Evolutionary conservation across 805 yeast genomes (phyloP), one percentile per base, ranked within the genome.

Genomic region (Candida hungchunana): DNA sequence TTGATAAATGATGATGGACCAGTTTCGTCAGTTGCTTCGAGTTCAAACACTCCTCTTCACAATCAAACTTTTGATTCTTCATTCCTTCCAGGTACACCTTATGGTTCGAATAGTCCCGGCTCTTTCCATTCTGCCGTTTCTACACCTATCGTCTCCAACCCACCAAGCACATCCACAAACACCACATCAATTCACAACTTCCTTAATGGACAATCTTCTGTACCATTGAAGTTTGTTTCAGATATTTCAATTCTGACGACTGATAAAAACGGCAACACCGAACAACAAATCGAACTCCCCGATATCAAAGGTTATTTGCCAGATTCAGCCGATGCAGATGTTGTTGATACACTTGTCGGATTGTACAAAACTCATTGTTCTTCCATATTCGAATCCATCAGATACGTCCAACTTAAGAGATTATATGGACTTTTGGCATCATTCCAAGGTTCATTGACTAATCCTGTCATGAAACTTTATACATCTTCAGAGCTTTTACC

Each of bases 361-460:
- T 56, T 79, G 14, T 84, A 84, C 60, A 71, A 68, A 40, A 68
- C 77, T 7, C 80, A 82, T 53, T 80, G 87, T 50, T 71, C 73
- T 25, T 58, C 78, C 6, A 58, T 83, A 21, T 77, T 82, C 41
- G 86, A 82, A 43, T 68, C 76, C 32, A 60, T 86, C 38, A 66
- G 89, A 43, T 79, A 66, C 51, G 71, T 85, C 77, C 83, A 80
- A 39, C 57, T 81, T 39, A 76, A 74, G 40, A 74, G 74, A 48
- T 59, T 87, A 22, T 69, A 78, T 34, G 61, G 70, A n/a, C 59
- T 72, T 18, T 57, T 83, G 31, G 53, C 66, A 7, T 62, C 74
- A 7, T 83, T 77, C 55, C 71, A 63, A 59, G 67, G 66, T 12
- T 66, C 75, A 1, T 65, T 85, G 36, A 76, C 88, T 0, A 65